Evolutionary conservation across 108 stramenopile species (phyloP).

Genomic region (Skeletonema marinoi): DNA sequence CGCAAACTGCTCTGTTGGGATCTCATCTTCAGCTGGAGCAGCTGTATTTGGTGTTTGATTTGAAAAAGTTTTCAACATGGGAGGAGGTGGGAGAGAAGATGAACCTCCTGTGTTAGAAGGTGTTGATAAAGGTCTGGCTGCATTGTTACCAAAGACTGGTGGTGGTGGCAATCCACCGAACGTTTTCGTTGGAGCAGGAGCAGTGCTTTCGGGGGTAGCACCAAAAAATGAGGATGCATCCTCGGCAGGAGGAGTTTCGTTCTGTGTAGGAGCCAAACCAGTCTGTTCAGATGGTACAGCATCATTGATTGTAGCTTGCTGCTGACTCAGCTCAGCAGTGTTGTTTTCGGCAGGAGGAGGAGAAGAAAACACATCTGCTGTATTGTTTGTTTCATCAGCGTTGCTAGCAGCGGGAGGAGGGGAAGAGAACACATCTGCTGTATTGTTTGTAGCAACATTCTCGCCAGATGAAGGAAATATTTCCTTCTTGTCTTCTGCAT

Average conservation of each 20-base stretch:
- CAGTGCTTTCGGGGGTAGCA: not conserved
- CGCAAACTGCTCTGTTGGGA: conserved; percentile 6
- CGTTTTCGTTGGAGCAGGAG: conserved; percentile 13
- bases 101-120: not conserved
- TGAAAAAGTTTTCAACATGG: not conserved
- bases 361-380: conserved; percentile 30
- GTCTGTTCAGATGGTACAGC: not conserved
- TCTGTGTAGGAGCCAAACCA: not conserved
- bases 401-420: not conserved
- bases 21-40: conserved; percentile 18
- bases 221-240: not conserved
- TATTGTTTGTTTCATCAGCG: not conserved
- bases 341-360: conserved; percentile 1
- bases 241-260: not conserved
- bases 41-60: not conserved
- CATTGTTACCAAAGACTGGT: conserved; percentile 13
- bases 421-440: conserved; percentile 28
- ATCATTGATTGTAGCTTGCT: conserved; percentile 31
- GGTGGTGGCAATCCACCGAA: conserved; percentile 36
- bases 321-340: not conserved
- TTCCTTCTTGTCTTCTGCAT: not conserved
- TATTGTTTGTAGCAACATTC: not conserved
- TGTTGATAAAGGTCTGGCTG: not conserved
- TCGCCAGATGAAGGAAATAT: not conserved
- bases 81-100: conserved; percentile 33